Percentiles rank a stretch among this genome's conserved stretches.
These are phyloP conservation scores for Capsicum baccatum DNA, from an alignment of 257 asterid genomes.

Conservation along the genomic window DNA sequence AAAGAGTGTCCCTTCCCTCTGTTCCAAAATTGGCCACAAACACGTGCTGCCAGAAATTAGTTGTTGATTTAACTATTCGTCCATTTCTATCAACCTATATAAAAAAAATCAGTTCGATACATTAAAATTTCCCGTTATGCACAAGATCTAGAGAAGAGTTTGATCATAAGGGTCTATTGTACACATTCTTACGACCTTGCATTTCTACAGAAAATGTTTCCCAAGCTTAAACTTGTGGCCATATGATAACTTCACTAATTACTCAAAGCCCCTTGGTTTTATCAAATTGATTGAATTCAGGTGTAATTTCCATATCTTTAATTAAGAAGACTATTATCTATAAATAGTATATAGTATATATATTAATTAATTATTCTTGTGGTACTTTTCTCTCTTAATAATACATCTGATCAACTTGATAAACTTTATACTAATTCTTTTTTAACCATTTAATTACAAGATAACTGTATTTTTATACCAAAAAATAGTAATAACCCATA, in stretches of 20 bases:
- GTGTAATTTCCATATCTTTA: constrained; percentile 9
- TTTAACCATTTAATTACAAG: not conserved
- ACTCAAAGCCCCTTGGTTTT: not conserved
- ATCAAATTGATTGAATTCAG: constrained; percentile 29
- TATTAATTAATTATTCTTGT: too few relatives aligned
- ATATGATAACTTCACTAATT: too few relatives aligned
- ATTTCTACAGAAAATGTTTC: too few relatives aligned
- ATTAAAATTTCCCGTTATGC: too few relatives aligned
- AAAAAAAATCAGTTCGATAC: too few relatives aligned
- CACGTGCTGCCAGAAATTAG: constrained; percentile 39
- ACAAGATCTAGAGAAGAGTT: too few relatives aligned
- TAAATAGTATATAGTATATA: too few relatives aligned
- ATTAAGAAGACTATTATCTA: not conserved
- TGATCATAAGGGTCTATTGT: too few relatives aligned
- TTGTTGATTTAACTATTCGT: constrained; percentile 43
- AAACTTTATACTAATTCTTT: not conserved
- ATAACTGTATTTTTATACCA: not conserved
- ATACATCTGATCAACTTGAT: not conserved
- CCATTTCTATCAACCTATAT: constrained; percentile 24
- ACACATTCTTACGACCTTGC: too few relatives aligned
- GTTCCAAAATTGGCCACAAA: constrained; percentile 36
- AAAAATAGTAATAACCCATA: not conserved
- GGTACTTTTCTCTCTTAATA: not conserved
- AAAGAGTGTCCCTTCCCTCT: constrained; percentile 26
- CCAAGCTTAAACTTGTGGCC: too few relatives aligned